These are phyloP conservation scores for Chrysoporthe austroafricana DNA, from an alignment of 2,329 filamentous ascomycete genomes.

Conservation along the genomic window DNA sequence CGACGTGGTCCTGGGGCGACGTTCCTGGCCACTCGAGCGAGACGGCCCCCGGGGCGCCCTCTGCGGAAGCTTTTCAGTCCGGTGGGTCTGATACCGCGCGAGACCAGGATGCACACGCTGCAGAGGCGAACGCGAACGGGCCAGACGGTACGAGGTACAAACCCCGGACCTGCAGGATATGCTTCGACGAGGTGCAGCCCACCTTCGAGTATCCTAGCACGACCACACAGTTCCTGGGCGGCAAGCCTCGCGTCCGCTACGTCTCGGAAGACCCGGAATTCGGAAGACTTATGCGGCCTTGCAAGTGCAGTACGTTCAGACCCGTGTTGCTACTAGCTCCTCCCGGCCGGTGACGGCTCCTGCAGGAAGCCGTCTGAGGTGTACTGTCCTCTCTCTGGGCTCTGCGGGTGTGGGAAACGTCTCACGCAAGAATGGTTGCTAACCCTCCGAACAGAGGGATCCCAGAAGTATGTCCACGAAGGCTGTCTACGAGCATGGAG, in stretches of 20 bases:
- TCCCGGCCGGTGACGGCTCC: not conserved
- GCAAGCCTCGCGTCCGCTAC: conserved; percentile 53
- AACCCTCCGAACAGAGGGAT: conserved; percentile 57
- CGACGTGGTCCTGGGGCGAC: conserved; percentile 23
- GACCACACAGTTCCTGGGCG: conserved; percentile 40
- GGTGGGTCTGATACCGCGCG: conserved; percentile 15
- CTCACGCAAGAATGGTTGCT: conserved; percentile 1
- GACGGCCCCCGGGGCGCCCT: not conserved
- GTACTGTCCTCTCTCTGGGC: not conserved
- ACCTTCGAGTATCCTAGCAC: conserved; percentile 46
- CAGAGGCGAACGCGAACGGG: conserved; percentile 28
- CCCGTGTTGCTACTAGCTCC: not conserved
- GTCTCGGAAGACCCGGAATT: conserved; percentile 73
- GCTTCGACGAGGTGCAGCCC: conserved; percentile 69
- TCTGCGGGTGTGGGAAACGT: not conserved
- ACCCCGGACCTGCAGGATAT: conserved; percentile 84
- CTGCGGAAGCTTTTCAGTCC: conserved; percentile 10
- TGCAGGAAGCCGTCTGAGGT: not conserved
- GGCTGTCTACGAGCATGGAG: conserved; percentile 86
- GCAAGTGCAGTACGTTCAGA: conserved; percentile 67
- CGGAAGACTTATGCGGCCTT: conserved; percentile 83
- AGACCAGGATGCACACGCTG: conserved; percentile 14
- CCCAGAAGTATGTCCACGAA: conserved; percentile 92
- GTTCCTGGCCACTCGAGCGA: not conserved
- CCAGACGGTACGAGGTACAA: conserved; percentile 55